Evolutionary conservation across 495 filamentous ascomycete species (phyloP), one percentile per base, ranked within the genome.

Genomic region (Lasiosphaeria miniovina): DNA sequence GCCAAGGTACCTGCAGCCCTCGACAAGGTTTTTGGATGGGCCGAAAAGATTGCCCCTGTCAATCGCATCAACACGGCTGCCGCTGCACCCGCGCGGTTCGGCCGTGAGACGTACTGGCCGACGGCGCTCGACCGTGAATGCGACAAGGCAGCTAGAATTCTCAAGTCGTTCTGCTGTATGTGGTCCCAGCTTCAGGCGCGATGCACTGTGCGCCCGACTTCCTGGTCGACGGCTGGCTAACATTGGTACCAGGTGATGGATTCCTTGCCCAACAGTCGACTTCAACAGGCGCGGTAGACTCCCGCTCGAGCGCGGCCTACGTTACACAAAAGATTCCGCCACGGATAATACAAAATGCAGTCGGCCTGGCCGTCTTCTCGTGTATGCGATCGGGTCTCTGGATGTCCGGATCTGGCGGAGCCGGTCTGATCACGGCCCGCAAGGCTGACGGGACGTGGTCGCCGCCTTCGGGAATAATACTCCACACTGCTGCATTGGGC

Each of bases 361-460:
- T 93, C 66, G 92, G 90, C 11, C 74, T 96, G 40, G 91, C 90
- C 33, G 87, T 96, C 61, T 96, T 96, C 76, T 95, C 92, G 0
- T 93, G 90, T 24, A 93, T 96, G 90, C 87, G 92, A 53, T 91
- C 91, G 15, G 92, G 92, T 38, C 80, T 96, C 15, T 96, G 91
- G 91, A 77, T 93, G 41, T 91, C 90, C 55, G 92, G 92, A 36
- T 91, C 91, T 6, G 91, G 91, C 35, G 89, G 89, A 10, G 91
- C 89, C 64, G 92, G 92, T 49, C 80, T 96, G 31, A 79, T 96
- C 50, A 79, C 95, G 52, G 92, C 82, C 17, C 83, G 91, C 36
- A 87, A 87, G 65, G 86, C 87, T 36, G 89, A 92, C 57, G 91
- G 92, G 3, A 85, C 85, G 65, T 96, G 92, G 92, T 92, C 88